phyloP scores from a whole-genome alignment of 768 basidiomycete species.

The Holtermannia corniformis region DNA sequence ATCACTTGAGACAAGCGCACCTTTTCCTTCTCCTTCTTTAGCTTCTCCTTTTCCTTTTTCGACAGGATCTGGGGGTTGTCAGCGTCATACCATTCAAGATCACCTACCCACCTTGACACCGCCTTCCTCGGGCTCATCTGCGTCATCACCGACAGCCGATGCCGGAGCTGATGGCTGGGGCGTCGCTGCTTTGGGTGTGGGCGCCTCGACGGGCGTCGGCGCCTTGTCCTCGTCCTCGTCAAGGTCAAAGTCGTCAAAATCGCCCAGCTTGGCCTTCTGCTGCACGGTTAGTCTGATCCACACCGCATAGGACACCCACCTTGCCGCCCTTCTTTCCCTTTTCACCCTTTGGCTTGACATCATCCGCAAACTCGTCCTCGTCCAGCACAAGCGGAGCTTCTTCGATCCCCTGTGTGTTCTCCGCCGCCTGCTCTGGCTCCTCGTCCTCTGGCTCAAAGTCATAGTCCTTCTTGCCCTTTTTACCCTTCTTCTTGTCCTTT shows the following conservation, averaged over 20 bases:
- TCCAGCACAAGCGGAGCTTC: constrained; percentile 37
- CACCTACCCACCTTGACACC: constrained; percentile 20
- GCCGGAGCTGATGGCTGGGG: not conserved
- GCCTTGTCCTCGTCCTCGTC: constrained; percentile 57
- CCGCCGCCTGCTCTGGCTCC: constrained; percentile 19
- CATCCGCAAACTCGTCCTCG: constrained; percentile 66
- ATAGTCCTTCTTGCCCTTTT: constrained; percentile 20
- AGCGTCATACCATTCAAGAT: not conserved
- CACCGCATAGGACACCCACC: constrained; percentile 30
- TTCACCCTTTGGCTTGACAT: constrained; percentile 45
- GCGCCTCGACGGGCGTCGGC: constrained; percentile 55
- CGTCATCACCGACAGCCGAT: not conserved
- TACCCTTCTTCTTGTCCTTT: constrained; percentile 32
- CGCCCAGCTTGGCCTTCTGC: constrained; percentile 16
- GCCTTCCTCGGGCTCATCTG: constrained; percentile 46
- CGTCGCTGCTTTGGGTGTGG: constrained; percentile 28
- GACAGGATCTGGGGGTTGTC: constrained; percentile 52
- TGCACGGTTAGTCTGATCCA: constrained; percentile 19
- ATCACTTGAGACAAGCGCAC: constrained; percentile 41
- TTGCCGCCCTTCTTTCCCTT: constrained; percentile 15
- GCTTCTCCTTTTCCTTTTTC: constrained; percentile 91
- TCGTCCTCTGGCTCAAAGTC: constrained; percentile 21
- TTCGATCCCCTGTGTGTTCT: constrained; percentile 3
- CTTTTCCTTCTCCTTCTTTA: constrained; percentile 97
- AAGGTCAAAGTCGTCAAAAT: constrained; percentile 43